Evolutionary conservation across 192 early-diverging fungal species (phyloP), one percentile per base, ranked within the genome.

Genomic region (Umbelopsis sp.): DNA sequence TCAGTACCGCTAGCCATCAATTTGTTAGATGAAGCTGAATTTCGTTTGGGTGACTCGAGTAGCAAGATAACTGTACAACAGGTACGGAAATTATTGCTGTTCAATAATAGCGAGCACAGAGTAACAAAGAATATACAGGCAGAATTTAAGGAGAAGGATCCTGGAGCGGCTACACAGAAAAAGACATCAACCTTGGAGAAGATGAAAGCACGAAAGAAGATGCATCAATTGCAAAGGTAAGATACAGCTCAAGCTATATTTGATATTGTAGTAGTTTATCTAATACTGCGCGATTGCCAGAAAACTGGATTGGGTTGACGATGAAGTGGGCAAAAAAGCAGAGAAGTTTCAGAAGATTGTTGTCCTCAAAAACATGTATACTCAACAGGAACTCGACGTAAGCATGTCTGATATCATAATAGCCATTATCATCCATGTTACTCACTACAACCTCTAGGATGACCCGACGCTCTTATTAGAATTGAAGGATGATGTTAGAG

Each of bases 301-400:
- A 71, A 92, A 94, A 71, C 82, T 99, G 44, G 94, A 93, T 71
- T 99, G 97, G 97, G 85, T 89, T 70, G 96, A 99, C 44, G 88
- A 89, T 13, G 84, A 86, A 51, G 76, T 78, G 46, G 72, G 80
- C 41, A 88, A 86, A 37, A 91, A 92, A 52, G 79, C 88, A 1
- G 94, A 94, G 13, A 89, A 92, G 72, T 90, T 90, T 70, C 77
- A 75, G 50, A 92, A 91, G 55, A 90, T 94, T 37, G 94, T 98
- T 11, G 91, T 99, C 52, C 78, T 99, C 37, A 97, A 97, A 78
- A 84, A 96, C 75, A 98, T 99, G 96, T 99, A 96, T 75, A 93
- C 93, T 4, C 71, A 88, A 18, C 74, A 90, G 46, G 95, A 99
- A 78, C 73, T 99, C 1, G 93, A 98, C 82, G 92, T 91, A 86